A percentile compares a stretch with the other conserved stretches of the same genome.
phyloP scores from a whole-genome alignment of 179 eudicot genomes.

The Spinacia oleracea region DNA sequence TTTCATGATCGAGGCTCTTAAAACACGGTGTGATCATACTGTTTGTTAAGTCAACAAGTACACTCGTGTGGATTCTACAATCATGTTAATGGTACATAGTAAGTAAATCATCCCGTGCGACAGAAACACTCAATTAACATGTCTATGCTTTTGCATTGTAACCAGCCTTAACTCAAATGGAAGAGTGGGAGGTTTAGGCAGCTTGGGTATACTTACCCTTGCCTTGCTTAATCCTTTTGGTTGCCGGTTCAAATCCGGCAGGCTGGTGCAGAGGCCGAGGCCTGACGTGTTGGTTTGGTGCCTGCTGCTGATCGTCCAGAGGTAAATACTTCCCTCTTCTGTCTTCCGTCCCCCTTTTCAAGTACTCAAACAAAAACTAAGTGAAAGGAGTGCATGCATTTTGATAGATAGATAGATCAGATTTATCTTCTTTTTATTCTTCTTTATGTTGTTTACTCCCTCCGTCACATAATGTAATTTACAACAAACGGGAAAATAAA shows the following conservation, averaged over 20 bases:
- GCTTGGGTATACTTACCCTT: constrained; percentile 8
- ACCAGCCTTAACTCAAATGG: constrained; percentile 74
- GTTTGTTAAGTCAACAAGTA: background rate
- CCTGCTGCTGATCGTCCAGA: background rate
- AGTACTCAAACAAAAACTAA: too few species aligned
- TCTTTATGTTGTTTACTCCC: too few species aligned
- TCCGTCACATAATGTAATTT: too few species aligned
- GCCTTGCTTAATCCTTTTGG: constrained; percentile 41
- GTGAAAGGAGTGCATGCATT: background rate
- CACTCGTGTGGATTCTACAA: background rate
- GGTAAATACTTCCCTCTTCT: background rate
- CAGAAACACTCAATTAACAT: background rate
- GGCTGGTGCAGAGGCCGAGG: constrained; percentile 26
- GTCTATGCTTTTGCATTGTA: background rate
- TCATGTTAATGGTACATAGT: background rate
- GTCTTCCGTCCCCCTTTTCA: background rate
- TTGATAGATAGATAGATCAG: too few species aligned
- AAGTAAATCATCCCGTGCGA: background rate
- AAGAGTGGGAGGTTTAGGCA: constrained; percentile 48
- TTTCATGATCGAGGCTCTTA: background rate
- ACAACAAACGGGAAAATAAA: too few species aligned
- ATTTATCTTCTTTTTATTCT: too few species aligned
- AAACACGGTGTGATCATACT: background rate
- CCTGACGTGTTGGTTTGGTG: background rate
- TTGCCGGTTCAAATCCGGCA: constrained; percentile 50